Percentiles rank a stretch among this genome's conserved stretches.
Conservation (phyloP, 148 eudicot genomes). For the Rhododendron griersonianum region DNA sequence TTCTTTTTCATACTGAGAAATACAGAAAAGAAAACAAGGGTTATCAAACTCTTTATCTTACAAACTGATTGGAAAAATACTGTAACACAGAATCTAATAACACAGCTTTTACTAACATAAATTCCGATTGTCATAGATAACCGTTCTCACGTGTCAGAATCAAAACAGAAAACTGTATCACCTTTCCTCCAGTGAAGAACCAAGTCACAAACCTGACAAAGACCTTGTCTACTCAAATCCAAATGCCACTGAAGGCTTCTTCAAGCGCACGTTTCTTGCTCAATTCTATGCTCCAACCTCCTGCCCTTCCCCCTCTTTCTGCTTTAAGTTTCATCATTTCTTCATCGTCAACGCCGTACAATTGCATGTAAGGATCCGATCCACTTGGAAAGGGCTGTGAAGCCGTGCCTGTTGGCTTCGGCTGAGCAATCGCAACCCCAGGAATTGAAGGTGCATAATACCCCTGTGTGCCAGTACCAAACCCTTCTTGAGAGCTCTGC, state of each 20-base stretch:
- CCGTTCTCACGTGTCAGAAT: neutral
- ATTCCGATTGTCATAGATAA: neutral
- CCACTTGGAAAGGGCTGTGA: constrained; percentile 62
- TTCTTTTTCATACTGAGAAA: neutral
- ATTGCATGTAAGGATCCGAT: constrained; percentile 36
- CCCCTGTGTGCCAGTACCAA: constrained; percentile 47
- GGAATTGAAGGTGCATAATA: constrained; percentile 82
- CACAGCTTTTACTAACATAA: neutral
- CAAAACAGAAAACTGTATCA: neutral
- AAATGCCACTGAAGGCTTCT: constrained; percentile 85
- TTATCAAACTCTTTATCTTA: neutral
- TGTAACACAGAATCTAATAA: neutral
- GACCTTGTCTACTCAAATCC: constrained; percentile 37
- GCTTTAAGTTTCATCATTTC: constrained; percentile 64
- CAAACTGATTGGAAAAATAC: neutral
- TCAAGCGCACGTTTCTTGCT: constrained; percentile 79
- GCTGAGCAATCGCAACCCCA: constrained; percentile 56
- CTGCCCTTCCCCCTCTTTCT: constrained; percentile 71
- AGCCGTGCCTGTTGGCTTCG: constrained; percentile 67
- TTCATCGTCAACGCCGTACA: constrained; percentile 50
- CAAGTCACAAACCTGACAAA: neutral
- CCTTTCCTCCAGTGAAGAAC: neutral
- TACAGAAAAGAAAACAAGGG: neutral
- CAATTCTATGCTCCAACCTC: constrained; percentile 79
- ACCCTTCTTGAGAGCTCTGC: constrained; percentile 50